phyloP scores from a whole-genome alignment of 2,329 filamentous ascomycete genomes.

The Botrytis tulipae region DNA sequence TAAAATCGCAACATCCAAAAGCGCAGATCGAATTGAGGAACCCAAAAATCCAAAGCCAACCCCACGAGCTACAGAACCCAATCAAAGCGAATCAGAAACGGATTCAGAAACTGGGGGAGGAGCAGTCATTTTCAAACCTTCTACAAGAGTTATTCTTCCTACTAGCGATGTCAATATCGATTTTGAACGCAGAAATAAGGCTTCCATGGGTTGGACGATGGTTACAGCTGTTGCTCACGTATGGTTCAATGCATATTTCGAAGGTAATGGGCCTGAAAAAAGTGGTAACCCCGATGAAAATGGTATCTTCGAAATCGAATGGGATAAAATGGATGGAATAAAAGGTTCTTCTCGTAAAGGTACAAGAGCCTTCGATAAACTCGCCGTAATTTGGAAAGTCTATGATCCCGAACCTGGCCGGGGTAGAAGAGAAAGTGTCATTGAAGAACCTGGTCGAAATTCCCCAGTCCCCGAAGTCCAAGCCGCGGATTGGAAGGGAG shows the following conservation, averaged over 20 bases:
- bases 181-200: conserved; percentile 80
- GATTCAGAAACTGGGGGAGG: conserved; percentile 59
- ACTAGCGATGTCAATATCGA: conserved; percentile 88
- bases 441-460: conserved; percentile 63
- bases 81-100: conserved; percentile 12
- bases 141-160: conserved; percentile 64
- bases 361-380: conserved; percentile 72
- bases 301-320: conserved; percentile 70
- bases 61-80: background rate
- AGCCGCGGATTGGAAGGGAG: conserved; percentile 72
- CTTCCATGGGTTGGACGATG: conserved; percentile 77
- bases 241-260: conserved; percentile 96
- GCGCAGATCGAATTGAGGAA: conserved; percentile 23
- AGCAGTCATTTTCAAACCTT: conserved; percentile 75
- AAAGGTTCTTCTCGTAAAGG: conserved; percentile 86
- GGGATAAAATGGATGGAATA: conserved; percentile 86
- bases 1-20: conserved; percentile 27
- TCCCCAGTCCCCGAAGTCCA: conserved; percentile 67
- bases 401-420: conserved; percentile 35
- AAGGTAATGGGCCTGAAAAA: conserved; percentile 72
- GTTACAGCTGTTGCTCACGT: conserved; percentile 91
- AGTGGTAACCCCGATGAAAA: conserved; percentile 63
- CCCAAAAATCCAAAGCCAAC: background rate
- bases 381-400: conserved; percentile 80
- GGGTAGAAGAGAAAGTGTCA: conserved; percentile 43